These are phyloP conservation scores for Daldinia caldariorum DNA, from an alignment of 495 filamentous ascomycete species.

Conservation along the genomic window DNA sequence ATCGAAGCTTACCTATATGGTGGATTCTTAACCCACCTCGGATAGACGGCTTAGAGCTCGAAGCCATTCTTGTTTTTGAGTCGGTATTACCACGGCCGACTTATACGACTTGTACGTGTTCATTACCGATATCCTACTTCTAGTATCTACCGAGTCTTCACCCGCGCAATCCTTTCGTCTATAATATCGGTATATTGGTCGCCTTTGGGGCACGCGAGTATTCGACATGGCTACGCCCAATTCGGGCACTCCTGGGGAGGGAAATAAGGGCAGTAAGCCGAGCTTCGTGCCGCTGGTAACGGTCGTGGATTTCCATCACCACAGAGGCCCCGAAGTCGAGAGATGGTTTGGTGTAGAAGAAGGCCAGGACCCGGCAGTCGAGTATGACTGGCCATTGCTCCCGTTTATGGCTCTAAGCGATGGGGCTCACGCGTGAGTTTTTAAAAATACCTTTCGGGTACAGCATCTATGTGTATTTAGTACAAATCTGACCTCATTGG, in stretches of 20 bases:
- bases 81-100: slow-evolving; percentile 4
- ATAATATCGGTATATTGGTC: slow-evolving; percentile 4
- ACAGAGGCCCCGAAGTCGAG: slow-evolving; percentile 94
- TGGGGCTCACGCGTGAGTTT: slow-evolving; percentile 87
- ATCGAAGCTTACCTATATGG: slow-evolving; percentile 13
- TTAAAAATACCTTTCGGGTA: neutral
- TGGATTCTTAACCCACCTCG: slow-evolving; percentile 12
- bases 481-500: slow-evolving; percentile 20
- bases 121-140: slow-evolving; percentile 7
- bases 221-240: slow-evolving; percentile 37
- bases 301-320: slow-evolving; percentile 97
- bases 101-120: slow-evolving; percentile 3
- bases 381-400: slow-evolving; percentile 91
- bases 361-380: slow-evolving; percentile 78
- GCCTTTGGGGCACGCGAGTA: slow-evolving; percentile 1
- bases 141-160: slow-evolving; percentile 23
- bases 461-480: neutral
- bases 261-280: slow-evolving; percentile 11
- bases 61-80: slow-evolving; percentile 10
- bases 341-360: slow-evolving; percentile 85
- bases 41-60: slow-evolving; percentile 19
- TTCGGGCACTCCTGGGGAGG: slow-evolving; percentile 20
- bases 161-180: neutral
- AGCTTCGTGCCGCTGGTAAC: slow-evolving; percentile 74
- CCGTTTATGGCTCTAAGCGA: slow-evolving; percentile 99